Evolutionary conservation across 148 eudicot genomes (phyloP).

Genomic region (Rhododendron ferrugineum): DNA sequence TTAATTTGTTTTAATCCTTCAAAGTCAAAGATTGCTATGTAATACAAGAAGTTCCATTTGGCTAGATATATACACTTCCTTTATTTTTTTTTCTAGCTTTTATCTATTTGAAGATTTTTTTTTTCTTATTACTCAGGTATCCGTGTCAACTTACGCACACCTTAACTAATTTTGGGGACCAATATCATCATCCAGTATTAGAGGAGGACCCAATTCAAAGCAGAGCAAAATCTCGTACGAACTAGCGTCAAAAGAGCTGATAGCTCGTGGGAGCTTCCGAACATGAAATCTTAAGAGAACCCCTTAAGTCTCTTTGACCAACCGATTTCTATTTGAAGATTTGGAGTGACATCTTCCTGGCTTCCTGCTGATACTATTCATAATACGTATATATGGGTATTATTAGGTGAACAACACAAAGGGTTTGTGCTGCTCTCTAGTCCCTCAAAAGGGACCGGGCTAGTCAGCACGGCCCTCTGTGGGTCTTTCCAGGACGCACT

Average conservation of each 20-base stretch:
- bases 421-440: neutral
- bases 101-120: too few species aligned
- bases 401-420: too few species aligned
- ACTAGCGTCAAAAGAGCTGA: neutral
- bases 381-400: too few species aligned
- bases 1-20: neutral
- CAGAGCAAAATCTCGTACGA: neutral
- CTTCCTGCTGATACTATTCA: neutral
- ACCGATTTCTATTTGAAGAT: neutral
- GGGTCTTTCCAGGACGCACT: neutral
- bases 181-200: too few species aligned
- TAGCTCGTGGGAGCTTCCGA: neutral
- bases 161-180: neutral
- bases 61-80: neutral
- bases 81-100: too few species aligned
- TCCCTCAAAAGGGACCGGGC: neutral
- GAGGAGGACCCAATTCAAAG: neutral
- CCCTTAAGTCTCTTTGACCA: neutral
- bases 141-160: too few species aligned
- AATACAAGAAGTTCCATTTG: neutral
- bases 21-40: neutral
- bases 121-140: too few species aligned
- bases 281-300: too few species aligned
- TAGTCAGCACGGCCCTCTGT: neutral
- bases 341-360: neutral